Base-by-base conservation (phyloP, 2,329 filamentous ascomycete species). In the Cladosporium oxysporum region DNA sequence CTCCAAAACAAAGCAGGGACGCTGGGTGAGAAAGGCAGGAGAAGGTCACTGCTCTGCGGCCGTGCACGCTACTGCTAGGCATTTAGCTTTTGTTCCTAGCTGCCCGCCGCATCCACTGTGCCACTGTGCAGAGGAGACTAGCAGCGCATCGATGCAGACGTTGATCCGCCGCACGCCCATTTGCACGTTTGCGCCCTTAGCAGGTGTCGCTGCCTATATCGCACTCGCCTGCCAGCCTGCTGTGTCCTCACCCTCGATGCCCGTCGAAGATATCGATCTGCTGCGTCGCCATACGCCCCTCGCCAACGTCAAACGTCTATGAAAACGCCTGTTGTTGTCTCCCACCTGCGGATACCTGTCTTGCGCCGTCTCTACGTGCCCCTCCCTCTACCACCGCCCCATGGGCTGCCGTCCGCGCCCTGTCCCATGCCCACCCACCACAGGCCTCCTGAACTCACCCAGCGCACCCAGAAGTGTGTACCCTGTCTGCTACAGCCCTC, bases 1-100 rank as follows among this genome's bases (percentile, higher is more conserved):
- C 55, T 55, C 57, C 57, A 59, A 59, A 59, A 59, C 57, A 59
- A 58, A 58, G 55, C 57, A 59, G 57, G 57, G 57, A 59, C 57
- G 57, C 35, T 11, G n/a, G 14, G 55, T 31, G 29, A 59, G 31
- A n/a, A n/a, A n/a, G n/a, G n/a, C n/a, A n/a, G n/a, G n/a, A n/a
- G n/a, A n/a, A 26, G 23, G 23, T 26, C 23, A 26, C 2, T 26
- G 23, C 57, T n/a, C 57, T 6, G 49, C 49, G 23, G 12, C 35
- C 35, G 35, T 37, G 50, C 50, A 18, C 18, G 52, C 52, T 47
- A 47, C 41, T 26, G 41, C n/a, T 47, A n/a, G n/a, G 8, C 35
- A 11, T 14, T 47, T 47, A 55, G 31, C n/a, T n/a, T 55, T 21
- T 55, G 23, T 29, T 18, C 49, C 49, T 52, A 52, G 49, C 47